These are phyloP conservation scores for Emmonsiellopsis sp. DNA, from an alignment of 2,329 filamentous ascomycete genomes.

Conservation along the genomic window DNA sequence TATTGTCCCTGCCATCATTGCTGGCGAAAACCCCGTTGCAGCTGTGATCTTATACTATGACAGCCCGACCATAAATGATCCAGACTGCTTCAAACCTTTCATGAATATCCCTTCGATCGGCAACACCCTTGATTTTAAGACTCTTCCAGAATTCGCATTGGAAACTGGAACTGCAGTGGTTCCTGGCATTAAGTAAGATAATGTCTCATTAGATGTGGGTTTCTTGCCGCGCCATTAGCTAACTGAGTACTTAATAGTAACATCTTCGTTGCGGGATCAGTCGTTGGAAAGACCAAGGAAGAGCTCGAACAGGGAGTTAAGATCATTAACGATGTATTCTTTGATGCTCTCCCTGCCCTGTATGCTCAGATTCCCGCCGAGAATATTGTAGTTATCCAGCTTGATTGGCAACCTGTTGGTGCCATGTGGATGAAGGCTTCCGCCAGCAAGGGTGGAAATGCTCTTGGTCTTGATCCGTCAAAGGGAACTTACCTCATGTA, in stretches of 20 bases:
- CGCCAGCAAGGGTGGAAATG: background rate
- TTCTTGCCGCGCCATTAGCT: background rate
- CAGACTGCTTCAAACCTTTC: slow-evolving; percentile 26
- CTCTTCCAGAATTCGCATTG: slow-evolving; percentile 22
- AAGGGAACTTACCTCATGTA: slow-evolving; percentile 30
- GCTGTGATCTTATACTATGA: slow-evolving; percentile 31
- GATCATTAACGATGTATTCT: slow-evolving; percentile 31
- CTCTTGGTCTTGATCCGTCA: slow-evolving; percentile 10
- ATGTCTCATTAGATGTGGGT: slow-evolving; percentile 24
- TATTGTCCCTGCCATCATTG: slow-evolving; percentile 12
- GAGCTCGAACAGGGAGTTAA: slow-evolving; percentile 29
- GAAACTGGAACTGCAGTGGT: slow-evolving; percentile 25
- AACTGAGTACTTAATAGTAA: background rate
- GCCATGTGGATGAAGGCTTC: background rate
- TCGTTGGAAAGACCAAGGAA: background rate
- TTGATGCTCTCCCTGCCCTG: slow-evolving; percentile 29
- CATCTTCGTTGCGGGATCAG: background rate
- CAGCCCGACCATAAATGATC: slow-evolving; percentile 20
- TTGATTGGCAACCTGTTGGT: slow-evolving; percentile 21
- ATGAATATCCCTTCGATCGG: slow-evolving; percentile 25
- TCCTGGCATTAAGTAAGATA: slow-evolving; percentile 24
- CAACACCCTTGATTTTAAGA: slow-evolving; percentile 28
- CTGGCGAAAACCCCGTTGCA: slow-evolving; percentile 19
- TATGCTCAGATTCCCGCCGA: slow-evolving; percentile 23
- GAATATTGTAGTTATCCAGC: slow-evolving; percentile 33